These are phyloP conservation scores for Gamarada debralockiae DNA, from an alignment of 495 filamentous ascomycete species.

Conservation along the genomic window DNA sequence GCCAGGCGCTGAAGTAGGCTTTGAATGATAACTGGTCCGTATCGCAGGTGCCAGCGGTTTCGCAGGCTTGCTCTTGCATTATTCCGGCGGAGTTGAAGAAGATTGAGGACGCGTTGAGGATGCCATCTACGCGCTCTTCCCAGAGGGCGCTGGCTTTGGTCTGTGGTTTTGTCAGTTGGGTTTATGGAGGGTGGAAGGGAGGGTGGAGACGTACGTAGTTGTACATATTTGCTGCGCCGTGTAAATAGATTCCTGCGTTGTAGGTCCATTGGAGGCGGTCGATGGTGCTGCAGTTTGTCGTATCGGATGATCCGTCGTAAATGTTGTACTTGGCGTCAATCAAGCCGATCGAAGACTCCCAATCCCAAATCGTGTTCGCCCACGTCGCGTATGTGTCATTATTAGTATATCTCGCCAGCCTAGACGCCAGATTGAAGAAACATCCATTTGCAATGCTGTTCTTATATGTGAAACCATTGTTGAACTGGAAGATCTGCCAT, in stretches of 20 bases:
- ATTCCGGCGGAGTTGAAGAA: constrained; percentile 50
- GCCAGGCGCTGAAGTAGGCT: constrained; percentile 79
- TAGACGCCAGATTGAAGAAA: constrained; percentile 73
- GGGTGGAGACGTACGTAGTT: constrained; percentile 45
- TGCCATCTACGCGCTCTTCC: constrained; percentile 45
- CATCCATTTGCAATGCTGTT: constrained; percentile 74
- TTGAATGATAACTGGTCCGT: constrained; percentile 83
- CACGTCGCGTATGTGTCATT: constrained; percentile 67
- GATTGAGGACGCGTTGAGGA: constrained; percentile 46
- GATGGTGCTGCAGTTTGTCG: constrained; percentile 44
- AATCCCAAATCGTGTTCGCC: constrained; percentile 68
- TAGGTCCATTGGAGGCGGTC: constrained; percentile 62
- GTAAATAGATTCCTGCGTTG: constrained; percentile 64
- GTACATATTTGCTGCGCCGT: constrained; percentile 68
- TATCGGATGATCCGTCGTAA: constrained; percentile 53
- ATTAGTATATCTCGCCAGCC: constrained; percentile 66
- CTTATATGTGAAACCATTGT: constrained; percentile 70
- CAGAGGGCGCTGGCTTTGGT: constrained; percentile 47
- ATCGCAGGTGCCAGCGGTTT: constrained; percentile 61
- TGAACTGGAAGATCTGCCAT: constrained; percentile 77
- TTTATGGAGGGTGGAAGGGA: neutral
- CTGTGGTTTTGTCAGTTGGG: constrained; percentile 27
- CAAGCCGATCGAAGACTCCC: constrained; percentile 50
- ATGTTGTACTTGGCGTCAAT: constrained; percentile 47
- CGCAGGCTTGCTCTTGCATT: constrained; percentile 72